Evolutionary conservation across 2,329 filamentous ascomycete species (phyloP).

Genomic region (Fusarium dlaminii): DNA sequence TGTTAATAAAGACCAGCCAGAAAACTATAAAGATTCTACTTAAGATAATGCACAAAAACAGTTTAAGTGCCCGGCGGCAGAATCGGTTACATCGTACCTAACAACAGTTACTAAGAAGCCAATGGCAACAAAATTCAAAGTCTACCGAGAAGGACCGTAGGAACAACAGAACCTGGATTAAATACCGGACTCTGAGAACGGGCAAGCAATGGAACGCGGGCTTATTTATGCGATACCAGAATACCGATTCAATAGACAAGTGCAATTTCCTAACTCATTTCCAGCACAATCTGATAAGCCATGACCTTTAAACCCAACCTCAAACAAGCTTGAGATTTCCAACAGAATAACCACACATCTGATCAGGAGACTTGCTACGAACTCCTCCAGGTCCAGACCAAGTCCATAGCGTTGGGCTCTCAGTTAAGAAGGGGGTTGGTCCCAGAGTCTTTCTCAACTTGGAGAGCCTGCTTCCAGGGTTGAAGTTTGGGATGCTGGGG

Average conservation of each 20-base stretch:
- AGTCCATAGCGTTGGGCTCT: not conserved
- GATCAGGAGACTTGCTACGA: not conserved
- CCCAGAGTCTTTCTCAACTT: not conserved
- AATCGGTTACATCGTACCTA: not conserved
- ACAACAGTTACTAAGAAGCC: not conserved
- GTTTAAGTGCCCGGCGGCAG: not conserved
- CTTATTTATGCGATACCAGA: not conserved
- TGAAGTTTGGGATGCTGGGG: fast-evolving
- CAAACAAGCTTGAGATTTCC: not conserved
- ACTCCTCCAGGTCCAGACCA: not conserved
- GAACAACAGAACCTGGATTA: not conserved
- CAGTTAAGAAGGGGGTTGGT: not conserved
- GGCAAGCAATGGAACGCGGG: no score
- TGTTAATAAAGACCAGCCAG: not conserved
- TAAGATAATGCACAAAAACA: not conserved
- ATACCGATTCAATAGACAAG: not conserved
- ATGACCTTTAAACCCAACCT: fast-evolving
- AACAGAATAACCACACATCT: not conserved
- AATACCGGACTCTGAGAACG: no score
- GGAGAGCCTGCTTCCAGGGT: not conserved
- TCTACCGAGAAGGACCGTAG: not conserved
- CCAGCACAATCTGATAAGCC: not conserved
- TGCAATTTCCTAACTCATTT: not conserved
- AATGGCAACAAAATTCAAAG: no score
- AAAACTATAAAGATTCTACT: not conserved